Evolutionary conservation across 441 rosid species (phyloP).

Genomic region (Populus trichocarpa): DNA sequence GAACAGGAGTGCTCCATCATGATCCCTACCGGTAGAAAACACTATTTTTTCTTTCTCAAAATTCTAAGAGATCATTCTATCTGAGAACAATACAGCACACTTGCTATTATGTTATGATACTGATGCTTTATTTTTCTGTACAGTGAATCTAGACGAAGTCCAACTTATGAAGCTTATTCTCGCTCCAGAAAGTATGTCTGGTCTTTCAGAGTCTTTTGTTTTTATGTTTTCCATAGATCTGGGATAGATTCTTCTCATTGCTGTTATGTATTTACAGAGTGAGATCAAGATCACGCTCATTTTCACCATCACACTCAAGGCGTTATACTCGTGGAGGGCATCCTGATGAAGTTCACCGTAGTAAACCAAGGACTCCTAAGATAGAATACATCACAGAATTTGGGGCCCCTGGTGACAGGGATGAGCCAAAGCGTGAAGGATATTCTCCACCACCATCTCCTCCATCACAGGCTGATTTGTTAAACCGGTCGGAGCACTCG

Average conservation of each 20-base stretch:
- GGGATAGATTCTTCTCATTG: slow-evolving; percentile 6
- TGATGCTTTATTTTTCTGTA: slow-evolving; percentile 9
- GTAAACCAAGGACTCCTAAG: slow-evolving; percentile 69
- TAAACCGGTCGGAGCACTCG: slow-evolving; percentile 99
- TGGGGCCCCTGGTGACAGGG: slow-evolving; percentile 68
- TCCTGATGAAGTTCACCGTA: slow-evolving; percentile 52
- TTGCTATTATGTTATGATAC: slow-evolving; percentile 12
- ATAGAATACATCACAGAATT: slow-evolving; percentile 93
- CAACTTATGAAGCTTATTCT: slow-evolving; percentile 93
- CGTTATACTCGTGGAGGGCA: slow-evolving; percentile 52
- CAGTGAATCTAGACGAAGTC: slow-evolving; percentile 91
- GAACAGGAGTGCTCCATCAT: slow-evolving; percentile 61
- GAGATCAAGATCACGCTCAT: slow-evolving; percentile 76
- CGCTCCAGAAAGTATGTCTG: slow-evolving; percentile 64
- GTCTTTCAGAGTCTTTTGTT: background rate
- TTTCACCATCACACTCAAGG: slow-evolving; percentile 75
- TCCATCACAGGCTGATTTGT: slow-evolving; percentile 56
- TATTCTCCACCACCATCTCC: slow-evolving; percentile 92
- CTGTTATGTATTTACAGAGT: slow-evolving; percentile 35
- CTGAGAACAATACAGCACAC: background rate
- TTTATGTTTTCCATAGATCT: background rate
- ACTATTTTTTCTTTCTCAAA: background rate
- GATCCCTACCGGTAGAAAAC: slow-evolving; percentile 82
- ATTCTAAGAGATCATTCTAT: background rate
- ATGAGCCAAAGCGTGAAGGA: slow-evolving; percentile 68